Evolutionary conservation across 2,329 filamentous ascomycete species (phyloP).

Genomic region (Geoglossum cookeanum): DNA sequence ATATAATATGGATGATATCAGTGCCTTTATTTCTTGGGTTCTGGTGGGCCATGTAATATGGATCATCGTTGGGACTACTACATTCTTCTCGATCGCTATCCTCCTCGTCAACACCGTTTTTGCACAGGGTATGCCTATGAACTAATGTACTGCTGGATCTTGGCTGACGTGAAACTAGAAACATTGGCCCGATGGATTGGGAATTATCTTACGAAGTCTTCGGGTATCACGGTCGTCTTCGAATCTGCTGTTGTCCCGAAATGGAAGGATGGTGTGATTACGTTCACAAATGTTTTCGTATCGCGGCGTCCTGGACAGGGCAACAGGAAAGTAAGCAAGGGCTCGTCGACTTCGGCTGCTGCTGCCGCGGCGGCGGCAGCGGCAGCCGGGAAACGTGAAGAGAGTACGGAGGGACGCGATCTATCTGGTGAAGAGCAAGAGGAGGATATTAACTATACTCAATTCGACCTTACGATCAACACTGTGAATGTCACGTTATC

Average conservation of each 20-base stretch:
- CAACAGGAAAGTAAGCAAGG: conserved; percentile 73
- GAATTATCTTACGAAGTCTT: conserved; percentile 86
- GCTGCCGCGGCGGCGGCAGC: conserved; percentile 64
- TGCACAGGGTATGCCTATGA: conserved; percentile 50
- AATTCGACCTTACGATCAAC: conserved; percentile 88
- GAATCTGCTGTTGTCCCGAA: conserved; percentile 94
- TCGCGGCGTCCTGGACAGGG: conserved; percentile 74
- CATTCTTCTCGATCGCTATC: conserved; percentile 84
- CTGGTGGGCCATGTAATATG: conserved; percentile 83
- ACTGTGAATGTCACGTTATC: conserved; percentile 93
- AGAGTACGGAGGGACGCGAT: conserved; percentile 22
- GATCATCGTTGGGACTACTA: conserved; percentile 92
- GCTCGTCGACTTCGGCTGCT: conserved; percentile 66
- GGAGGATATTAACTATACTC: conserved; percentile 92
- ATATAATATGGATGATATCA: conserved; percentile 93
- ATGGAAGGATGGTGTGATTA: conserved; percentile 89
- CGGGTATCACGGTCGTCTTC: conserved; percentile 84
- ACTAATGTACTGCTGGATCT: not conserved
- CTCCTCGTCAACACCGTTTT: conserved; percentile 89
- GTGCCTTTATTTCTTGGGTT: conserved; percentile 89
- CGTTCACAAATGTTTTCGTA: conserved; percentile 90
- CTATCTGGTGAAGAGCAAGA: conserved; percentile 26
- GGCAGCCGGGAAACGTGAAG: conserved; percentile 27
- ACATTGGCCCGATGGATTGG: conserved; percentile 84
- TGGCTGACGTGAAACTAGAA: conserved; percentile 34